Evolutionary conservation across 306 rosid genomes (phyloP).

Genomic region (Vigna mungo): DNA sequence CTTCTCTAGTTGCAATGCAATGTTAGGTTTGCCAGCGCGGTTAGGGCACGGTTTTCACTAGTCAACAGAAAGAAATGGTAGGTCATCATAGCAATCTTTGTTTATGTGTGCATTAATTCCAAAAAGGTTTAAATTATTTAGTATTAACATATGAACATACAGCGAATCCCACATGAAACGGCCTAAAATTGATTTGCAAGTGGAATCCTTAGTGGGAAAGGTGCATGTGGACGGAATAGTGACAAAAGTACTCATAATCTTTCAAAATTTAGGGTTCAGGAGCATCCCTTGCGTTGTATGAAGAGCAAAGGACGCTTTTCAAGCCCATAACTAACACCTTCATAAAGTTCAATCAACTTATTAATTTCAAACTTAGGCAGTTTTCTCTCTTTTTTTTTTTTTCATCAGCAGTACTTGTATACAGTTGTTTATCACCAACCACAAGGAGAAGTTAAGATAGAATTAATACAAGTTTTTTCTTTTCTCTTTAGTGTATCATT

Average conservation of each 20-base stretch:
- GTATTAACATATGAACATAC: constrained; percentile 29
- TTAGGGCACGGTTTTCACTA: constrained; percentile 37
- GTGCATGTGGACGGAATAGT: constrained; percentile 49
- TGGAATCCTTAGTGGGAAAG: constrained; percentile 44
- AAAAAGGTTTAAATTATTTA: constrained; percentile 30
- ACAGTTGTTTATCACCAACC: neutral
- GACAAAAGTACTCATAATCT: constrained; percentile 30
- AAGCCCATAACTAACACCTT: neutral
- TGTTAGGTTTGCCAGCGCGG: constrained; percentile 47
- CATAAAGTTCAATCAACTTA: constrained; percentile 2
- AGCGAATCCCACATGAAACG: constrained; percentile 45
- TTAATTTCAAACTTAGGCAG: neutral
- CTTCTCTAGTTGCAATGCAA: constrained; percentile 23
- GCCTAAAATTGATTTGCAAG: constrained; percentile 38
- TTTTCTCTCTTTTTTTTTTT: too few relatives aligned
- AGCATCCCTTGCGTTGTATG: constrained; percentile 45
- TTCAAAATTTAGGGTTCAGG: constrained; percentile 30
- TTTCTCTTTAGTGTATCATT: neutral
- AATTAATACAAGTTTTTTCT: neutral
- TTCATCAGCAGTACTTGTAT: neutral
- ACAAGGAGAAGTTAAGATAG: constrained; percentile 1
- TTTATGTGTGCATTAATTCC: constrained; percentile 35
- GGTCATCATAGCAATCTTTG: constrained; percentile 18
- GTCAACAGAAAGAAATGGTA: constrained; percentile 35
- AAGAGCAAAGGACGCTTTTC: constrained; percentile 44